These are phyloP conservation scores for Calonectria pseudoturangicola DNA, from an alignment of 2,329 filamentous ascomycete species.

Conservation along the genomic window DNA sequence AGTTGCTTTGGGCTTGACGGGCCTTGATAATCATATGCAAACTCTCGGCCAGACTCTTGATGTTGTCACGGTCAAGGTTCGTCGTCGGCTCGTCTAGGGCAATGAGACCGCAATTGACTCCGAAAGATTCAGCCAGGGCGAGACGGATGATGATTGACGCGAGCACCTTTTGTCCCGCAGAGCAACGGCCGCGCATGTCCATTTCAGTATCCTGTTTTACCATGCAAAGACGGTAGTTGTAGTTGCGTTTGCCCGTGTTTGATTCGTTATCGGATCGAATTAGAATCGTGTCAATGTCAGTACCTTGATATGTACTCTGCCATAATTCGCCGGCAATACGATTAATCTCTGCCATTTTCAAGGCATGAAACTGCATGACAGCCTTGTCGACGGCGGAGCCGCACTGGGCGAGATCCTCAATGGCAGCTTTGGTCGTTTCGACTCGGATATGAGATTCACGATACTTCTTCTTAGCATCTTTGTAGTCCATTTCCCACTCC, in stretches of 20 bases:
- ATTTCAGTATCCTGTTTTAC: slow-evolving; percentile 97
- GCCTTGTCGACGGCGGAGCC: slow-evolving; percentile 91
- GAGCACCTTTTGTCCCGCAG: slow-evolving; percentile 95
- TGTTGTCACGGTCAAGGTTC: slow-evolving; percentile 96
- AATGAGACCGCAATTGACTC: slow-evolving; percentile 95
- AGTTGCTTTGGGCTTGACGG: slow-evolving; percentile 91
- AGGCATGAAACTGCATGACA: slow-evolving; percentile 95
- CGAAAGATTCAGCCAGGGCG: slow-evolving; percentile 96
- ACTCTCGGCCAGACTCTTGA: slow-evolving; percentile 88
- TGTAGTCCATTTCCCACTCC: slow-evolving; percentile 92
- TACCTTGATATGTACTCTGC: slow-evolving; percentile 97
- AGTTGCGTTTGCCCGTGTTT: slow-evolving; percentile 82
- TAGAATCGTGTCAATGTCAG: slow-evolving; percentile 96
- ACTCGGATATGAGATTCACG: slow-evolving; percentile 92
- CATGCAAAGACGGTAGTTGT: slow-evolving; percentile 99
- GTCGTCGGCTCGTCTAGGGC: slow-evolving; percentile 98
- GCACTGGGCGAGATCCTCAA: slow-evolving; percentile 92
- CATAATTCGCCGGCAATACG: slow-evolving; percentile 96
- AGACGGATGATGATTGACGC: slow-evolving; percentile 98
- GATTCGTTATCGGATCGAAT: slow-evolving; percentile 94
- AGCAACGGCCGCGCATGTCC: slow-evolving; percentile 99
- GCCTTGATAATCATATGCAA: slow-evolving; percentile 91
- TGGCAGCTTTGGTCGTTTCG: slow-evolving; percentile 92
- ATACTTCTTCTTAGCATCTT: slow-evolving; percentile 86
- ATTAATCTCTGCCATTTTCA: slow-evolving; percentile 99